Percentiles rank a stretch among this genome's conserved stretches.
phyloP scores from a whole-genome alignment of 495 filamentous ascomycete species.

The Jackrogersella minutella region DNA sequence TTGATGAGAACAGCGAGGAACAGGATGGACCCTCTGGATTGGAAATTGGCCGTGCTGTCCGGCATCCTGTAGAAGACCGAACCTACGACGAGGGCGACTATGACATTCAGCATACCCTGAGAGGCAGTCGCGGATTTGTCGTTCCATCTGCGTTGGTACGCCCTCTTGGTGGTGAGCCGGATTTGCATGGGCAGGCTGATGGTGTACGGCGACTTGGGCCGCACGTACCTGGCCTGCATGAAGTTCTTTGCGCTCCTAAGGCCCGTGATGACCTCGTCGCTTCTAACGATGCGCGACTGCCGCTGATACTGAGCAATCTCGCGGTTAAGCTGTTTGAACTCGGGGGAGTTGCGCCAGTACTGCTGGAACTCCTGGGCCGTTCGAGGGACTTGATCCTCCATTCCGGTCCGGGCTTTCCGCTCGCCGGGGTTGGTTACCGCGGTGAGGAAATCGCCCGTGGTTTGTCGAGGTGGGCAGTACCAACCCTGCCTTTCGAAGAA shows the following conservation, averaged over 20 bases:
- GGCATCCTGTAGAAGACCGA: background rate
- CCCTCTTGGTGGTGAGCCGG: background rate
- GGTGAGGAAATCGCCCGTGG: constrained; percentile 5
- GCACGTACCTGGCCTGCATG: constrained; percentile 7
- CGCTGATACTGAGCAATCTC: constrained; percentile 2
- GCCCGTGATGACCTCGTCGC: background rate
- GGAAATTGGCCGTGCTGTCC: background rate
- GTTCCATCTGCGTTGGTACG: constrained; percentile 7
- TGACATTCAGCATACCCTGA: background rate
- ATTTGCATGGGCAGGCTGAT: constrained; percentile 7
- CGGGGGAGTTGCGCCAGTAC: constrained; percentile 3
- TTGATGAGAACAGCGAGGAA: constrained; percentile 9
- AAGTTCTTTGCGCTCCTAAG: background rate
- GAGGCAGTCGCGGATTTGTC: background rate
- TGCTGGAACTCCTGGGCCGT: constrained; percentile 4
- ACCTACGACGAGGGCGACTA: background rate
- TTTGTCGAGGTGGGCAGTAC: constrained; percentile 5
- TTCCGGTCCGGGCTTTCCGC: background rate
- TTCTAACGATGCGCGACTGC: constrained; percentile 5
- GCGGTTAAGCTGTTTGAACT: constrained; percentile 3
- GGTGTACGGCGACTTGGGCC: constrained; percentile 3
- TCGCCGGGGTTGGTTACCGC: constrained; percentile 3
- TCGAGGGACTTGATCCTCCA: constrained; percentile 2
- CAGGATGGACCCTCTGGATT: constrained; percentile 1
- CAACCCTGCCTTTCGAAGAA: constrained; percentile 9